phyloP scores from a whole-genome alignment of 2,329 filamentous ascomycete genomes.

The Aspergillus flavus region DNA sequence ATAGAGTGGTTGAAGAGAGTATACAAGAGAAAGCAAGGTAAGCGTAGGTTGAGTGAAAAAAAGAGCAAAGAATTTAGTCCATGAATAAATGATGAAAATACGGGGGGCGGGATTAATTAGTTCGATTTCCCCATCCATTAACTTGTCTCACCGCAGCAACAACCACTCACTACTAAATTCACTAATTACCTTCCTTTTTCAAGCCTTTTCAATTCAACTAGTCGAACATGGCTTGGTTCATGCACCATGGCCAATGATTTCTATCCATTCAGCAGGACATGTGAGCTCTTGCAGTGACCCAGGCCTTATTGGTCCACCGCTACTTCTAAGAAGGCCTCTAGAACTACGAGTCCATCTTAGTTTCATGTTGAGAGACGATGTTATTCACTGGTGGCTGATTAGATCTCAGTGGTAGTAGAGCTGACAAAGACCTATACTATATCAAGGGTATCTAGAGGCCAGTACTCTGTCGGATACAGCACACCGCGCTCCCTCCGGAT shows the following conservation, averaged over 20 bases:
- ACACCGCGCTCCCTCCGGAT: not conserved
- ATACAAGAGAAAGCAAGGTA: not conserved
- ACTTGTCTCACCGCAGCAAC: not conserved
- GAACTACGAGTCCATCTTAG: not conserved
- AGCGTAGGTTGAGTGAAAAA: not conserved
- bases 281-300: not conserved
- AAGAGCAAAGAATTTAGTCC: not conserved
- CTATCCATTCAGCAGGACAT: not conserved
- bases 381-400: not conserved
- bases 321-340: not conserved
- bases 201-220: no score
- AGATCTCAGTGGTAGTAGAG: no score
- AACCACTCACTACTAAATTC: not conserved
- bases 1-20: not conserved
- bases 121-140: not conserved
- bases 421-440: not conserved
- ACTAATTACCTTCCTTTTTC: no score
- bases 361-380: not conserved
- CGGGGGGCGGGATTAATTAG: slow-evolving; percentile 4
- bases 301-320: not conserved
- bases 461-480: not conserved
- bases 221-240: not conserved
- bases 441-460: not conserved
- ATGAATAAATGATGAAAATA: not conserved
- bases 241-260: not conserved